Conservation (phyloP, 768 basidiomycete species). For the Harrya chromipes region DNA sequence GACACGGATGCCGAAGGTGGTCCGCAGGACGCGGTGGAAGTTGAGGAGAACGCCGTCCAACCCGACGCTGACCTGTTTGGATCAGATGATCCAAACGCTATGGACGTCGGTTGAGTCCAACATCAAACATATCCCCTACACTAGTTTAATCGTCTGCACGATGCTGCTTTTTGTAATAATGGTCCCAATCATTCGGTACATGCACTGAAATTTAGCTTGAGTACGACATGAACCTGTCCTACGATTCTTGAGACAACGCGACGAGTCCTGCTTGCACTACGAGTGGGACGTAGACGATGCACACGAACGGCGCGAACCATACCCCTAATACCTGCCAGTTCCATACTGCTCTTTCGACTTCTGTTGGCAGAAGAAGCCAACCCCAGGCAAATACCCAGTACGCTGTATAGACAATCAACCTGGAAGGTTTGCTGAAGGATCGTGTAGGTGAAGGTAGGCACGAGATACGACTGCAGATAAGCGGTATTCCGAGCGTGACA, state of each 20-base stretch:
- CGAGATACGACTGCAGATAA: conserved; percentile 45
- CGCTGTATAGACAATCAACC: conserved; percentile 17
- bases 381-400: conserved; percentile 54
- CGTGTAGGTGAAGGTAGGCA: conserved; percentile 15
- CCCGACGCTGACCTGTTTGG: conserved; percentile 42
- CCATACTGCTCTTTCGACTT: conserved; percentile 55
- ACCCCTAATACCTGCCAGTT: conserved; percentile 77
- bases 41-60: conserved; percentile 19
- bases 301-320: conserved; percentile 83
- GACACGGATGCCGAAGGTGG: conserved; percentile 40
- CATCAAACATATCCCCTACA: background rate
- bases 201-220: background rate
- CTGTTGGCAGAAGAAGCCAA: conserved; percentile 50
- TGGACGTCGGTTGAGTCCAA: conserved; percentile 30
- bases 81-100: conserved; percentile 40
- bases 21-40: conserved; percentile 36
- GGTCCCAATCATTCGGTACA: background rate
- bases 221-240: background rate
- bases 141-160: background rate
- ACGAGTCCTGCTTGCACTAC: conserved; percentile 68
- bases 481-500: conserved; percentile 59
- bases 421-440: conserved; percentile 25
- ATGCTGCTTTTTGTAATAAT: background rate
- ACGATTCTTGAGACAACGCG: conserved; percentile 31
- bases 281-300: conserved; percentile 74